phyloP scores from a whole-genome alignment of 768 basidiomycete genomes.

The Lactarius tabidus region DNA sequence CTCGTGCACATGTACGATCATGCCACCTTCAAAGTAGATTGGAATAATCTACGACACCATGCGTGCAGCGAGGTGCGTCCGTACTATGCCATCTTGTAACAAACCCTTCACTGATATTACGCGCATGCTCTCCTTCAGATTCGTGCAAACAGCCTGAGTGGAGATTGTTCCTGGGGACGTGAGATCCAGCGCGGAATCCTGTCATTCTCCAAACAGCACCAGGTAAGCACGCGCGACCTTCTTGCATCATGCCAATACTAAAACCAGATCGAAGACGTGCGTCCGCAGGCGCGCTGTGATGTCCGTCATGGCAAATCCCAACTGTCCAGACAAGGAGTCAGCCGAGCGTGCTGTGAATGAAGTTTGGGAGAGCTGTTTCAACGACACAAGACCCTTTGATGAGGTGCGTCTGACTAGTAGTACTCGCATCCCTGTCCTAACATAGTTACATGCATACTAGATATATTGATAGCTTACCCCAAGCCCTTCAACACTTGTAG shows the following conservation, averaged over 20 bases:
- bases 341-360: constrained; percentile 92
- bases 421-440: neutral
- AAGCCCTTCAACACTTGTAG: neutral
- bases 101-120: constrained; percentile 8
- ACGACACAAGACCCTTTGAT: constrained; percentile 94
- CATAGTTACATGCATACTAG: neutral
- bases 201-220: constrained; percentile 89
- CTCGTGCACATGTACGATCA: constrained; percentile 95
- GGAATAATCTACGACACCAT: constrained; percentile 86
- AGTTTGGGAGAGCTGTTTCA: constrained; percentile 96
- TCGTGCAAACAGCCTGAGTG: constrained; percentile 88
- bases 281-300: constrained; percentile 82
- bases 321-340: constrained; percentile 67
- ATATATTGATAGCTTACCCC: neutral
- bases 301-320: constrained; percentile 77
- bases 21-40: constrained; percentile 90
- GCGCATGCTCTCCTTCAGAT: constrained; percentile 51
- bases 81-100: neutral
- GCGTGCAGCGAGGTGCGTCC: constrained; percentile 90
- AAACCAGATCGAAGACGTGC: constrained; percentile 56
- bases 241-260: constrained; percentile 17
- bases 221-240: constrained; percentile 44
- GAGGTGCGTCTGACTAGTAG: constrained; percentile 53
- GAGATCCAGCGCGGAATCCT: constrained; percentile 76
- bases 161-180: constrained; percentile 84